Evolutionary conservation across 768 basidiomycete genomes (phyloP).

Genomic region (Phaffia australis): DNA sequence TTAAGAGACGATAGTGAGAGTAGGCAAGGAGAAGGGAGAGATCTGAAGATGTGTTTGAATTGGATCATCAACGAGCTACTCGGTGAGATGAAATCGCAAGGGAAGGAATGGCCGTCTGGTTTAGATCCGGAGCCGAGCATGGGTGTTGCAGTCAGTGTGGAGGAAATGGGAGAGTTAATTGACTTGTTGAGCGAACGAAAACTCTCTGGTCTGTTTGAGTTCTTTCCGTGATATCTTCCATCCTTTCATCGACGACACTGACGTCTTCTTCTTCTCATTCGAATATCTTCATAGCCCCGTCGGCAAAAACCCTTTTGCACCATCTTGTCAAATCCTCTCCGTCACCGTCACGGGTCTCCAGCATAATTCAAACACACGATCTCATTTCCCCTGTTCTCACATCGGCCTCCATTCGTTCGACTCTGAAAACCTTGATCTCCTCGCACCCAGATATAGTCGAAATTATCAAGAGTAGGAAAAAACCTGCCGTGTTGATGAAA

Average conservation of each 20-base stretch:
- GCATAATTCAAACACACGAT: slow-evolving; percentile 21
- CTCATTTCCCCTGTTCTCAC: slow-evolving; percentile 32
- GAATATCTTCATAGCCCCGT: slow-evolving; percentile 48
- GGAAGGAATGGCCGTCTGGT: slow-evolving; percentile 26
- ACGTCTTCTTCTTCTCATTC: slow-evolving; percentile 5
- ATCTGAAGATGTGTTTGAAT: slow-evolving; percentile 65
- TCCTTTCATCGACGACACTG: slow-evolving; percentile 19
- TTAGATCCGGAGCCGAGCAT: slow-evolving; percentile 44
- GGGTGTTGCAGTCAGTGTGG: slow-evolving; percentile 51
- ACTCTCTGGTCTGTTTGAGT: slow-evolving; percentile 53
- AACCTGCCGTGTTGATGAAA: too few relatives aligned
- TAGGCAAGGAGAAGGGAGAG: slow-evolving; percentile 26
- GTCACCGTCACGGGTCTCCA: neutral
- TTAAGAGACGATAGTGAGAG: slow-evolving; percentile 36
- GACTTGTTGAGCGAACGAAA: slow-evolving; percentile 56
- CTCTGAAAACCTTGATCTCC: slow-evolving; percentile 47
- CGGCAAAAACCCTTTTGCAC: slow-evolving; percentile 65
- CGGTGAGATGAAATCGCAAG: slow-evolving; percentile 56
- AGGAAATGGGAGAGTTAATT: slow-evolving; percentile 64
- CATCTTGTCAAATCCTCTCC: slow-evolving; percentile 49
- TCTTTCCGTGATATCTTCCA: neutral
- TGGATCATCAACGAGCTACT: slow-evolving; percentile 86
- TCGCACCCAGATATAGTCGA: slow-evolving; percentile 29
- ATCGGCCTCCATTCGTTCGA: slow-evolving; percentile 35
- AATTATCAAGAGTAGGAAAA: too few relatives aligned